phyloP scores from a whole-genome alignment of 2,329 filamentous ascomycete species.

The Fusarium albidum region DNA sequence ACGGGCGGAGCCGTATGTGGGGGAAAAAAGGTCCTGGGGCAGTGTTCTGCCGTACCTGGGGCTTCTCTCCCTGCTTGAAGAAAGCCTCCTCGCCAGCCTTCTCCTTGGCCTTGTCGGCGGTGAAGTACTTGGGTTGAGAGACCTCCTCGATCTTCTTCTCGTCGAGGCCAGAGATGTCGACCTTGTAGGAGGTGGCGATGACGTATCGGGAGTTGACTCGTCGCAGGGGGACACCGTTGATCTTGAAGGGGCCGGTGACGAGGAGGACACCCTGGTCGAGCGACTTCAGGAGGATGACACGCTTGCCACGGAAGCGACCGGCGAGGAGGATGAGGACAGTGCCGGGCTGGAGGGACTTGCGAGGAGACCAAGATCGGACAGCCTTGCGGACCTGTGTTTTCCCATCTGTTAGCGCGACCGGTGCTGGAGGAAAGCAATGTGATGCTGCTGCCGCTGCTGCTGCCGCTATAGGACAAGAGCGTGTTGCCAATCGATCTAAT shows the following conservation, averaged over 20 bases:
- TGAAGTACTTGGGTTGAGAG: conserved; percentile 88
- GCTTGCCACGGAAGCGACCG: conserved; percentile 99
- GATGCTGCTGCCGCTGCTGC: conserved; percentile 2
- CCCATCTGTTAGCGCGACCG: conserved; percentile 42
- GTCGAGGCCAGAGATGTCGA: conserved; percentile 87
- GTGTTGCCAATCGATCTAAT: conserved; percentile 28
- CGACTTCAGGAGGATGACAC: conserved; percentile 97
- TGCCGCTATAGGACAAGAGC: conserved; percentile 3
- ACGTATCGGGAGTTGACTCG: conserved; percentile 94
- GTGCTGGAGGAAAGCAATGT: conserved; percentile 6
- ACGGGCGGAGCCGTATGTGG: conserved; percentile 9
- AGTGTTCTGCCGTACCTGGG: conserved; percentile 75
- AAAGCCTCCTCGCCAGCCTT: conserved; percentile 98
- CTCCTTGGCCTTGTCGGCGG: conserved; percentile 91
- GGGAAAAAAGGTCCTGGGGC: neutral
- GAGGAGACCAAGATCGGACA: conserved; percentile 85
- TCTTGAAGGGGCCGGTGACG: conserved; percentile 99
- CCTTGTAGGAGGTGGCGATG: conserved; percentile 87
- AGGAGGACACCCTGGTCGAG: conserved; percentile 98
- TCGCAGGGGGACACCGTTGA: conserved; percentile 98
- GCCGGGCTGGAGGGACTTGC: conserved; percentile 90
- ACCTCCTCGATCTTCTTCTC: conserved; percentile 86
- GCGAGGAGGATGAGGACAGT: conserved; percentile 98
- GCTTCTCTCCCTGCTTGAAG: conserved; percentile 99
- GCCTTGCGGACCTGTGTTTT: conserved; percentile 89